A percentile compares a stretch with the other conserved stretches of the same genome.
These are phyloP conservation scores for Trichoderma citrinoviride DNA, from an alignment of 2,329 filamentous ascomycete species.

Conservation along the genomic window DNA sequence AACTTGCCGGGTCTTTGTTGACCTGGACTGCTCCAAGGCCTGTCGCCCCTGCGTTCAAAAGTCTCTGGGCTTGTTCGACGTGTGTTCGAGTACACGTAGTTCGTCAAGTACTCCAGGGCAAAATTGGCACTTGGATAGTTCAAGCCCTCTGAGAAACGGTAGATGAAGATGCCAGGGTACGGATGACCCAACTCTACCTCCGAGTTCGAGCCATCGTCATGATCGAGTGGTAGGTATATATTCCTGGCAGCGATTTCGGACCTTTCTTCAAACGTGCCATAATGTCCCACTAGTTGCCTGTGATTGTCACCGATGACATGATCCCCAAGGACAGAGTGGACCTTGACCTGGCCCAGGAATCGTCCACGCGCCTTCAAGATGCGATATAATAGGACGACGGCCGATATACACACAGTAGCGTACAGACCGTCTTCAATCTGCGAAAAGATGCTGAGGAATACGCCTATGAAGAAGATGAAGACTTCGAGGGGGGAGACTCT, in stretches of 20 bases:
- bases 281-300: slow-evolving; percentile 47
- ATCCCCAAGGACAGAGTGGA: slow-evolving; percentile 80
- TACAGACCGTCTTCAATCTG: slow-evolving; percentile 93
- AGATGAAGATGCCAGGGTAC: slow-evolving; percentile 92
- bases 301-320: slow-evolving; percentile 64
- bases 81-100: slow-evolving; percentile 67
- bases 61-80: slow-evolving; percentile 70
- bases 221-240: slow-evolving; percentile 82
- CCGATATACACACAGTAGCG: slow-evolving; percentile 73
- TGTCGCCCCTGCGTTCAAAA: slow-evolving; percentile 67
- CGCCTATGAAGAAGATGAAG: slow-evolving; percentile 88
- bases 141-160: slow-evolving; percentile 90
- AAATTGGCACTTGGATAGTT: slow-evolving; percentile 93
- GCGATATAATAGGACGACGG: slow-evolving; percentile 76
- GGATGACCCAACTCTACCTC: slow-evolving; percentile 74
- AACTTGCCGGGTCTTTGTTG: slow-evolving; percentile 50
- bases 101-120: slow-evolving; percentile 75
- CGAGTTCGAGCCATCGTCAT: slow-evolving; percentile 88
- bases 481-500: slow-evolving; percentile 86
- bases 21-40: slow-evolving; percentile 94
- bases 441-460: slow-evolving; percentile 83
- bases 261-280: slow-evolving; percentile 51
- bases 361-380: slow-evolving; percentile 78
- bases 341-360: slow-evolving; percentile 66
- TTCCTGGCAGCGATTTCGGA: slow-evolving; percentile 60